These are phyloP conservation scores for Beta vulgaris DNA, from an alignment of 148 eudicot genomes.

Conservation along the genomic window DNA sequence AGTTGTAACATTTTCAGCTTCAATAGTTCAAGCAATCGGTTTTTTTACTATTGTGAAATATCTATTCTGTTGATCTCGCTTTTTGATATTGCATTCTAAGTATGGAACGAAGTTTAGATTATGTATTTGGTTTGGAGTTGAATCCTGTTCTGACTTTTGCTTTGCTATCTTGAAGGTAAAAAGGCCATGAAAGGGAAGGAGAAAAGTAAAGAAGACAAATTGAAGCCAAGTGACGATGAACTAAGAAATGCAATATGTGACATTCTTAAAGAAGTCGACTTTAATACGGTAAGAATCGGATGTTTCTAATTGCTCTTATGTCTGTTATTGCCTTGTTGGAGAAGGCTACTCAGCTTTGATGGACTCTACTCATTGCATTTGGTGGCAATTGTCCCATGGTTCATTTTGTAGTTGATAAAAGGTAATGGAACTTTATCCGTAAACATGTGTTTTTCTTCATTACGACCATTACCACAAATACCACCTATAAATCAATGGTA, in stretches of 20 bases:
- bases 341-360: not conserved
- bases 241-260: slow-evolving; percentile 68
- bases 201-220: slow-evolving; percentile 57
- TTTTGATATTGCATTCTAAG: not conserved
- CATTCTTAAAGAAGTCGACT: slow-evolving; percentile 89
- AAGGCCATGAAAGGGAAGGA: slow-evolving; percentile 59
- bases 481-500: too few relatives aligned
- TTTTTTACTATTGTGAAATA: not conserved
- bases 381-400: not conserved
- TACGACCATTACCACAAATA: too few relatives aligned
- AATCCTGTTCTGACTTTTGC: slow-evolving; percentile 1
- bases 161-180: slow-evolving; percentile 43
- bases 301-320: not conserved
- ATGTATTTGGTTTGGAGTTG: not conserved
- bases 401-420: too few relatives aligned
- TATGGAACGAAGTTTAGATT: not conserved
- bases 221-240: slow-evolving; percentile 69
- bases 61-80: not conserved
- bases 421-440: too few relatives aligned
- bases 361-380: not conserved
- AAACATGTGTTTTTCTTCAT: too few relatives aligned
- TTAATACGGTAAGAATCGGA: slow-evolving; percentile 69
- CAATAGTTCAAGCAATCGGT: not conserved
- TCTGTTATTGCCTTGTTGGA: not conserved
- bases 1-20: not conserved